Conservation (phyloP, 495 filamentous ascomycete species). For the Friedmanniomyces endolithicus region DNA sequence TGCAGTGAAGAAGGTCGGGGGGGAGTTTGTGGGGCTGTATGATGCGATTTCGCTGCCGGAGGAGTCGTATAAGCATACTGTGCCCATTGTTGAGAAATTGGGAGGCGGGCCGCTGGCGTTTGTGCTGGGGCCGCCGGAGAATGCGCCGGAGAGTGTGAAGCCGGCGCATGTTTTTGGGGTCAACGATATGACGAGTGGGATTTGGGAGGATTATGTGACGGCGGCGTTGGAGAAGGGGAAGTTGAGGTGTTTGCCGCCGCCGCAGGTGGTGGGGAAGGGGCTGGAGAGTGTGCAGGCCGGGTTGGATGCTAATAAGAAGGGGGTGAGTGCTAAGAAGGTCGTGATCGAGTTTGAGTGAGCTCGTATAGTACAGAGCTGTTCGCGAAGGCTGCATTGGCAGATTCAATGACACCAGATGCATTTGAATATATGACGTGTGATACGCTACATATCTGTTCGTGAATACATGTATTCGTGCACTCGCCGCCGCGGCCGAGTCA, state of each 20-base stretch:
- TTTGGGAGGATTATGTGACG: conserved; percentile 35
- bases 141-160: conserved; percentile 14
- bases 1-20: conserved; percentile 22
- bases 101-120: conserved; percentile 21
- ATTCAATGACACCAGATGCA: too few species aligned
- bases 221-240: conserved; percentile 30
- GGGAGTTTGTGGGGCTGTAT: conserved; percentile 24
- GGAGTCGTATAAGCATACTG: conserved; percentile 15
- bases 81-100: conserved; percentile 24
- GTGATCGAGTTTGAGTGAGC: conserved; percentile 21
- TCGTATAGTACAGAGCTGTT: too few species aligned
- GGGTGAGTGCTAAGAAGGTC: conserved; percentile 28
- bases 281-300: conserved; percentile 27
- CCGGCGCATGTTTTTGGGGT: conserved; percentile 20
- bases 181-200: conserved; percentile 18
- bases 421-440: too few species aligned
- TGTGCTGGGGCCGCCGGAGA: conserved; percentile 19
- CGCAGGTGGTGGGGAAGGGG: conserved; percentile 23
- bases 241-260: conserved; percentile 29
- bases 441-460: too few species aligned
- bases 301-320: conserved; percentile 25
- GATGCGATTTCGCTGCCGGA: conserved; percentile 24
- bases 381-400: too few species aligned
- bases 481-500: too few species aligned
- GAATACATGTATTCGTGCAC: too few species aligned